Conservation (phyloP, 192 early-diverging fungal species). For the Haplosporangium gracile region DNA sequence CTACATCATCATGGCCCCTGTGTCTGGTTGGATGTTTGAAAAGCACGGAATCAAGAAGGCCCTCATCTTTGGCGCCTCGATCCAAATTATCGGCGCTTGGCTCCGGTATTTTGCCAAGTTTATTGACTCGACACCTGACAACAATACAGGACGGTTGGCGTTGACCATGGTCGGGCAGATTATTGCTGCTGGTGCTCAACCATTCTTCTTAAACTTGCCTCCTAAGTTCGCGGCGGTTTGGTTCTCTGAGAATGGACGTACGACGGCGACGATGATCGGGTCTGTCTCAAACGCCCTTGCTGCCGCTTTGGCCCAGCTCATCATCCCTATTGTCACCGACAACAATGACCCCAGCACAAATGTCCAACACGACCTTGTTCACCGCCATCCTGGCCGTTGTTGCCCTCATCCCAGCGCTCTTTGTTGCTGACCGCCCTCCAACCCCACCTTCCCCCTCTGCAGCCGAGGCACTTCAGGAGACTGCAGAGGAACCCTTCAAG, state of each 20-base stretch:
- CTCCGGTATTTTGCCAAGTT: conserved; percentile 57
- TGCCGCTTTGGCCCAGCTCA: conserved; percentile 59
- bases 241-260: conserved; percentile 59
- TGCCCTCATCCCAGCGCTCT: conserved; percentile 54
- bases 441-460: conserved; percentile 60
- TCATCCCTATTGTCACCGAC: conserved; percentile 56
- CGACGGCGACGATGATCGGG: conserved; percentile 61
- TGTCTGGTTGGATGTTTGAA: conserved; percentile 58
- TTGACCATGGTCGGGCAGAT: conserved; percentile 61
- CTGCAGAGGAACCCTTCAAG: conserved; percentile 31
- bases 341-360: conserved; percentile 10
- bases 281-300: conserved; percentile 59
- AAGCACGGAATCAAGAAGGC: conserved; percentile 48
- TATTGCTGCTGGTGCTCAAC: conserved; percentile 58
- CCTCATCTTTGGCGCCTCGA: conserved; percentile 47
- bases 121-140: conserved; percentile 29
- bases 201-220: conserved; percentile 64
- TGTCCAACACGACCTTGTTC: conserved; percentile 34
- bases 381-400: conserved; percentile 48
- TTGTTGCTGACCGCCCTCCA: conserved; percentile 54
- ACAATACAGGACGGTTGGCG: conserved; percentile 31
- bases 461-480: conserved; percentile 14
- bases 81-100: conserved; percentile 59
- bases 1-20: conserved; percentile 54
- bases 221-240: conserved; percentile 67